Evolutionary conservation across 2,329 filamentous ascomycete species (phyloP).

Genomic region (Esteya vermicola): DNA sequence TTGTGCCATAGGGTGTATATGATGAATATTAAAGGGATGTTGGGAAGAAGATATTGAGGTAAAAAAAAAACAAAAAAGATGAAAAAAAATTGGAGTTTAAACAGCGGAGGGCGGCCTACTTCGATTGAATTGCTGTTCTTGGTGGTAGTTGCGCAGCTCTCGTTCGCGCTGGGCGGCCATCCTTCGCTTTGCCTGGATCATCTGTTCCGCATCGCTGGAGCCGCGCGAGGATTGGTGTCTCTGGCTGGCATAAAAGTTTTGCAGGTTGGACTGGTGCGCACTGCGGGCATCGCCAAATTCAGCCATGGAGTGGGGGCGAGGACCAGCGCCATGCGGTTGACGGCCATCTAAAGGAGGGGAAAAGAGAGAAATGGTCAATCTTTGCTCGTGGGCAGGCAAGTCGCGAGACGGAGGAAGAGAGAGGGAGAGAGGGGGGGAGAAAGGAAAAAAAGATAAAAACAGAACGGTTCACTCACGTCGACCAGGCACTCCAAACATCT

Average conservation of each 20-base stretch:
- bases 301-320: constrained; percentile 72
- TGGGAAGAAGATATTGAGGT: too few species aligned
- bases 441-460: constrained; percentile 21
- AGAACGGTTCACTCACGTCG: constrained; percentile 72
- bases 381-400: constrained; percentile 8
- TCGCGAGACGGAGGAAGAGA: too few species aligned
- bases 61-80: background rate
- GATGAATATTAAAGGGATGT: too few species aligned
- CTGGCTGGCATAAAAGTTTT: constrained; percentile 89
- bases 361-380: constrained; percentile 7
- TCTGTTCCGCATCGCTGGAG: constrained; percentile 85
- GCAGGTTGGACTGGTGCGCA: constrained; percentile 64
- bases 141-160: constrained; percentile 98
- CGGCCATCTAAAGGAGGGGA: constrained; percentile 69
- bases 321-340: constrained; percentile 43
- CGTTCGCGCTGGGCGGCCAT: constrained; percentile 98
- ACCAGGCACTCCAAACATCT: constrained; percentile 57
- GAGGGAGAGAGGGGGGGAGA: constrained; percentile 4
- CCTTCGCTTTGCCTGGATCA: constrained; percentile 97
- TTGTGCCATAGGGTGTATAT: constrained; percentile 2
- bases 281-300: constrained; percentile 64
- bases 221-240: constrained; percentile 77
- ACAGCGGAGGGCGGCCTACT: constrained; percentile 77
- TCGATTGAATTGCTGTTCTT: constrained; percentile 99
- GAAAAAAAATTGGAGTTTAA: constrained; percentile 30